These are phyloP conservation scores for Neurospora sp. DNA, from an alignment of 495 filamentous ascomycete genomes.

Conservation along the genomic window DNA sequence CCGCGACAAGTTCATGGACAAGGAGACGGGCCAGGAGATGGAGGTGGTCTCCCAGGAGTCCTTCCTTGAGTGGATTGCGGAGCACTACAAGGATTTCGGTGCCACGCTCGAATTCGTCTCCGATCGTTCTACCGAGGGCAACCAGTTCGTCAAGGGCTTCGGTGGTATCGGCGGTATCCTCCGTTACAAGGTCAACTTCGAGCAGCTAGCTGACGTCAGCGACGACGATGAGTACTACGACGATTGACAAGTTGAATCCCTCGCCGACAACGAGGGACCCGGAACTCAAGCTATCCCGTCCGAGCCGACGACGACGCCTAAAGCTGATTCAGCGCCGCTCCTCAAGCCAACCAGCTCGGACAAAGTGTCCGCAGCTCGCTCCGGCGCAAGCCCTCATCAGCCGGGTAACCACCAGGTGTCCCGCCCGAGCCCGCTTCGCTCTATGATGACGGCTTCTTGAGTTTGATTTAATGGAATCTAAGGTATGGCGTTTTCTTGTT, in stretches of 20 bases:
- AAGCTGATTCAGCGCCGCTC: slow-evolving; percentile 20
- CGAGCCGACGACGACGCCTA: slow-evolving; percentile 35
- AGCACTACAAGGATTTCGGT: slow-evolving; percentile 95
- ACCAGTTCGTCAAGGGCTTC: slow-evolving; percentile 99
- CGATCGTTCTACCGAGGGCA: slow-evolving; percentile 91
- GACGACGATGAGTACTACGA: slow-evolving; percentile 99
- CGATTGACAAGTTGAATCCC: slow-evolving; percentile 91
- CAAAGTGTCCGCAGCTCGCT: slow-evolving; percentile 27
- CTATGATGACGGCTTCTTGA: slow-evolving; percentile 49
- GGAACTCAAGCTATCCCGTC: slow-evolving; percentile 56
- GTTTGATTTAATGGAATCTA: slow-evolving; percentile 21
- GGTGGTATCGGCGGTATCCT: slow-evolving; percentile 96
- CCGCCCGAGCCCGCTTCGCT: slow-evolving; percentile 49
- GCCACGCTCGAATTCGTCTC: slow-evolving; percentile 96
- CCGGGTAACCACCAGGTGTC: slow-evolving; percentile 30
- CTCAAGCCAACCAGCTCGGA: slow-evolving; percentile 27
- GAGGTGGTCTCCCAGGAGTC: slow-evolving; percentile 73
- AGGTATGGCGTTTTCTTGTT: slow-evolving; percentile 12
- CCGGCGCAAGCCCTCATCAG: slow-evolving; percentile 26
- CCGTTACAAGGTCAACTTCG: slow-evolving; percentile 99
- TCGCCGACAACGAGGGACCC: slow-evolving; percentile 82
- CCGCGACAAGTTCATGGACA: slow-evolving; percentile 84
- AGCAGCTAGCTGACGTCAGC: slow-evolving; percentile 87
- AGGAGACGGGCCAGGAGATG: slow-evolving; percentile 93
- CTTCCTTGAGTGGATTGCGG: slow-evolving; percentile 97